Base-by-base conservation (phyloP, 257 asterid species). In the Solanum bulbocastanum region DNA sequence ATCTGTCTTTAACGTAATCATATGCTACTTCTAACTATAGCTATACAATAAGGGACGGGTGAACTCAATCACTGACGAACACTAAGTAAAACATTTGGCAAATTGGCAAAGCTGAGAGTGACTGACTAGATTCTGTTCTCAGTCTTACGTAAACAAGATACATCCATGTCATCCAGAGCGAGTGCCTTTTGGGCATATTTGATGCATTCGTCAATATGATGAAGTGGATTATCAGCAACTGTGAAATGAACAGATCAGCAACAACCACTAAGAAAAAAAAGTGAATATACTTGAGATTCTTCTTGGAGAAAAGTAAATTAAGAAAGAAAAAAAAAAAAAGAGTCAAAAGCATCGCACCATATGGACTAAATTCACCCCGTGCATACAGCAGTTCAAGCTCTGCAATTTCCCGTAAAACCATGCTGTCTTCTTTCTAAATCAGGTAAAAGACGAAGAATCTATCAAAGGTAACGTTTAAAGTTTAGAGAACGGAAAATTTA, bases 181-280 rank as follows among this genome's bases (percentile, higher is more conserved):
- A 52, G n/a, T 52, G 62, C 62, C 91, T 92, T 96, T 89, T 93
- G 96, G 83, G 96, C 97, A 86, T 94, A 98, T 87, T 91, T 93
- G 87, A 96, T 90, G 93, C 98, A 94, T 91, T 96, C 98, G 84
- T 93, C 97, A 85, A 94, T 94, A 83, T 92, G 74, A 90, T 92
- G 93, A 30, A 84, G 93, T 92, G 89, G 92, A 90, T 94, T 94
- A 88, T 94, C 96, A 76, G 96, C 86, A 87, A 91, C 98, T 94
- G 93, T 83, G 92, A 93, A 62, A 86, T 27, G 60, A 49, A 49
- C 3, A 5, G 60, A 49, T 49, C 60, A 49, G 16, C 60, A 49
- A 49, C 60, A 49, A 49, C 81, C 81, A 33, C 81, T 18, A 8
- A 73, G 60, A 11, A 73, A 18, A 73, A 71, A 73, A 33, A 73